phyloP scores from a whole-genome alignment of 805 yeast genomes.

The Candida namnaoensis region DNA sequence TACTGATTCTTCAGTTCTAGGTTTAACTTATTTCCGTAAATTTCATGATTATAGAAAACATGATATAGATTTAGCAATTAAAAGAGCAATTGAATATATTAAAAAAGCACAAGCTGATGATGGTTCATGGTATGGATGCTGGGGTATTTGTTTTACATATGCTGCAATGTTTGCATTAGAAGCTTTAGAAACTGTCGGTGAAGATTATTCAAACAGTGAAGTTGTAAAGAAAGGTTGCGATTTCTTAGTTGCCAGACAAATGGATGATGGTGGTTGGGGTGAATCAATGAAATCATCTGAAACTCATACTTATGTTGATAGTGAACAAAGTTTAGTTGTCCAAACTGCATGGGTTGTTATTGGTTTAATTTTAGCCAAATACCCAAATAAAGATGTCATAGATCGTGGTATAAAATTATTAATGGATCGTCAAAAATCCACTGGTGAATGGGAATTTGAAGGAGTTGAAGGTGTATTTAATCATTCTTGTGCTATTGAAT shows the following conservation, averaged over 20 bases:
- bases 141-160: constrained; percentile 96
- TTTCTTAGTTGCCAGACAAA: constrained; percentile 66
- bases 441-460: constrained; percentile 85
- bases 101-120: constrained; percentile 59
- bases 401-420: constrained; percentile 55
- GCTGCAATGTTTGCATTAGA: constrained; percentile 98
- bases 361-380: constrained; percentile 71
- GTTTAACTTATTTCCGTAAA: constrained; percentile 69
- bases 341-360: constrained; percentile 93
- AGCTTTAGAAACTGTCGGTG: constrained; percentile 69
- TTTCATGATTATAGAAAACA: constrained; percentile 54
- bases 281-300: constrained; percentile 91
- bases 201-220: constrained; percentile 50
- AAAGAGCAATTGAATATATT: constrained; percentile 67
- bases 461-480: constrained; percentile 94
- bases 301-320: constrained; percentile 63
- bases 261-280: constrained; percentile 95
- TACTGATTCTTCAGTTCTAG: constrained; percentile 90
- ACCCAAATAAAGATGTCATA: constrained; percentile 62
- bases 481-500: constrained; percentile 89
- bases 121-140: constrained; percentile 97
- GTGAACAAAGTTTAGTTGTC: constrained; percentile 57
- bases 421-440: constrained; percentile 52
- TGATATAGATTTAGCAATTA: constrained; percentile 63
- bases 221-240: constrained; percentile 75